Conservation (phyloP, 2,329 filamentous ascomycete genomes). For the Raffaelea deltoideospora region DNA sequence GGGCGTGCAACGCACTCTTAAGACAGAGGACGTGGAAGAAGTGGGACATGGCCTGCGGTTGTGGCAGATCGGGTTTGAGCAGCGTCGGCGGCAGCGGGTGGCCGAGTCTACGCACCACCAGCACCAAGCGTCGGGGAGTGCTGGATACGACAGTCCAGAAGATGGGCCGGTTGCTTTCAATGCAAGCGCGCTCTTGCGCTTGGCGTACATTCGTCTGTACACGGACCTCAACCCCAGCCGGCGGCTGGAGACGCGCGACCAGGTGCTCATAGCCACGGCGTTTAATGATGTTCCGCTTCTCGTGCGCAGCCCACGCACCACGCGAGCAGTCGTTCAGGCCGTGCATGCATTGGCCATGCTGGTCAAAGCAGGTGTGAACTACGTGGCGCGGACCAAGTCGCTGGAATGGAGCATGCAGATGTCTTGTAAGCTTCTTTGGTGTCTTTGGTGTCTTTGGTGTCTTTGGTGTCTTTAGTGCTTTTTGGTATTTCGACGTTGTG, state of each 20-base stretch:
- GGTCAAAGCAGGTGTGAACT: slow-evolving; percentile 47
- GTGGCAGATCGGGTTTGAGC: slow-evolving; percentile 46
- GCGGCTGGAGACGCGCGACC: slow-evolving; percentile 50
- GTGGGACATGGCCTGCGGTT: slow-evolving; percentile 37
- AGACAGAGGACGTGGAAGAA: slow-evolving; percentile 40
- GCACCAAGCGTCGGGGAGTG: neutral
- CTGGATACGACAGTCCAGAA: neutral
- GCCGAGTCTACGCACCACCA: slow-evolving; percentile 29
- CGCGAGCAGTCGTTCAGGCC: slow-evolving; percentile 50
- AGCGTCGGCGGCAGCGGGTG: slow-evolving; percentile 34
- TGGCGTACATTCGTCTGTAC: slow-evolving; percentile 50
- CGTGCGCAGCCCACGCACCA: slow-evolving; percentile 42
- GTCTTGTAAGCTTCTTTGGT: slow-evolving; percentile 34
- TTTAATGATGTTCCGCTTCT: slow-evolving; percentile 44
- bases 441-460: too few relatives aligned
- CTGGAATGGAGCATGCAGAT: slow-evolving; percentile 49
- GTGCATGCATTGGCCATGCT: slow-evolving; percentile 54
- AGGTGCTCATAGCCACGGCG: slow-evolving; percentile 42
- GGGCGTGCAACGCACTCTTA: slow-evolving; percentile 33
- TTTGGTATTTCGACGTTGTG: too few relatives aligned
- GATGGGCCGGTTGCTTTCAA: slow-evolving; percentile 53
- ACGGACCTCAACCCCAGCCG: slow-evolving; percentile 48
- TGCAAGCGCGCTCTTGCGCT: slow-evolving; percentile 42
- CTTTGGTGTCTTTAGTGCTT: too few relatives aligned
- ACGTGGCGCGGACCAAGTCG: slow-evolving; percentile 45